These are phyloP conservation scores for Endocarpon pusillum DNA, from an alignment of 495 filamentous ascomycete species.

Conservation along the genomic window DNA sequence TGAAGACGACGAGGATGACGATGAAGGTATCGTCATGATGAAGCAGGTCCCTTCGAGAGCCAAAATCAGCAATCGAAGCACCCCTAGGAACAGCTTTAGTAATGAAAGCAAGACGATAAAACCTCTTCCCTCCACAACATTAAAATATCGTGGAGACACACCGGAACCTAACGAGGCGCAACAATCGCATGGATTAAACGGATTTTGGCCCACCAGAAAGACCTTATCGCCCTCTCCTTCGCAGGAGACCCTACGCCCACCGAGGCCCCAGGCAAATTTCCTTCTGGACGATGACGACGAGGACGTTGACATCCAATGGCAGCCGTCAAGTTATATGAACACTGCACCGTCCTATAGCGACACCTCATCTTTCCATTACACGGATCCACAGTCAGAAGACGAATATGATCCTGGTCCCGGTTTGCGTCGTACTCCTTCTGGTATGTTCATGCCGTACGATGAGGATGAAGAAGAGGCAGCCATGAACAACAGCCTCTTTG, in stretches of 20 bases:
- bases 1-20: conserved; percentile 46
- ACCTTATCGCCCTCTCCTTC: conserved; percentile 51
- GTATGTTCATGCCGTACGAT: conserved; percentile 76
- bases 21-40: conserved; percentile 77
- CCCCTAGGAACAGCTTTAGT: conserved; percentile 33
- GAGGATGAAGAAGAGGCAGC: conserved; percentile 44
- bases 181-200: conserved; percentile 30
- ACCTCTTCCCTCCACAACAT: conserved; percentile 75
- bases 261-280: conserved; percentile 52
- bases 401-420: conserved; percentile 22
- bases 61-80: conserved; percentile 29
- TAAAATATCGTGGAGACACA: conserved; percentile 75
- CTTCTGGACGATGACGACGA: conserved; percentile 55
- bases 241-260: conserved; percentile 58
- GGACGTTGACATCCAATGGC: conserved; percentile 35
- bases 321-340: conserved; percentile 16
- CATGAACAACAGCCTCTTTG: conserved; percentile 45
- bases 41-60: conserved; percentile 37
- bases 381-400: conserved; percentile 15
- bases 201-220: conserved; percentile 25
- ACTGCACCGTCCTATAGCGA: conserved; percentile 7
- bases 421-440: conserved; percentile 56
- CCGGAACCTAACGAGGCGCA: conserved; percentile 41
- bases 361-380: conserved; percentile 8
- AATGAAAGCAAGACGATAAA: conserved; percentile 80